Evolutionary conservation across 192 early-diverging fungal species (phyloP).

Genomic region (Rhizophagus sp.): DNA sequence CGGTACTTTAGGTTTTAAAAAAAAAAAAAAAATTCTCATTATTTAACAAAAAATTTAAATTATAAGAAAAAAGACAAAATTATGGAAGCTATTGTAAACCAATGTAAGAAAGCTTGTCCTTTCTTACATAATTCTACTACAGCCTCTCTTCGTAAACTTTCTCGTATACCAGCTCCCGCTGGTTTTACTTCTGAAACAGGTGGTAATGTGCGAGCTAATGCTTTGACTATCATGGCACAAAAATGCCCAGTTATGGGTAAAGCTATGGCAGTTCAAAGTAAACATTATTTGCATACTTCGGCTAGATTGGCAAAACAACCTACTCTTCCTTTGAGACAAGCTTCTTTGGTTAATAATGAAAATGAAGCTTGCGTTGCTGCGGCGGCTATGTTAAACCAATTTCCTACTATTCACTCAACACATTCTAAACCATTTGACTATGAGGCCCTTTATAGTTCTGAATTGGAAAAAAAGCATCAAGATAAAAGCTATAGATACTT

Average conservation of each 20-base stretch:
- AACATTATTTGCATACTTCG: slow-evolving; percentile 35
- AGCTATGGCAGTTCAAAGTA: slow-evolving; percentile 64
- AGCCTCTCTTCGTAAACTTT: slow-evolving; percentile 65
- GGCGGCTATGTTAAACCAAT: slow-evolving; percentile 40
- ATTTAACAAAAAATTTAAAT: too few species aligned
- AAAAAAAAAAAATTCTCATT: too few species aligned
- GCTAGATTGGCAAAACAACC: slow-evolving; percentile 41
- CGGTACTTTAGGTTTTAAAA: too few species aligned
- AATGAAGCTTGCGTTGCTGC: slow-evolving; percentile 36
- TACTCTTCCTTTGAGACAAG: slow-evolving; percentile 37
- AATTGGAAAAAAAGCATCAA: slow-evolving; percentile 93
- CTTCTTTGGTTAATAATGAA: slow-evolving; percentile 36
- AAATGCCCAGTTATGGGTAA: slow-evolving; percentile 82
- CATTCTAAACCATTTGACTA: slow-evolving; percentile 78
- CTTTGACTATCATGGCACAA: slow-evolving; percentile 60
- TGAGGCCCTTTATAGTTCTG: slow-evolving; percentile 78
- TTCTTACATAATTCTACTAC: slow-evolving; percentile 75
- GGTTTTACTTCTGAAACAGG: slow-evolving; percentile 27
- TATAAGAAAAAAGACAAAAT: too few species aligned
- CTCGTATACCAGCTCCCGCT: slow-evolving; percentile 36
- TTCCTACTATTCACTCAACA: slow-evolving; percentile 42
- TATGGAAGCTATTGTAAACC: slow-evolving; percentile 46
- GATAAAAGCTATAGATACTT: slow-evolving; percentile 99
- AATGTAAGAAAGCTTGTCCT: slow-evolving; percentile 63
- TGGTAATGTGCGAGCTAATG: slow-evolving; percentile 29